These are phyloP conservation scores for Kodamaea sp. DNA, from an alignment of 1,139 yeast genomes.

Conservation along the genomic window DNA sequence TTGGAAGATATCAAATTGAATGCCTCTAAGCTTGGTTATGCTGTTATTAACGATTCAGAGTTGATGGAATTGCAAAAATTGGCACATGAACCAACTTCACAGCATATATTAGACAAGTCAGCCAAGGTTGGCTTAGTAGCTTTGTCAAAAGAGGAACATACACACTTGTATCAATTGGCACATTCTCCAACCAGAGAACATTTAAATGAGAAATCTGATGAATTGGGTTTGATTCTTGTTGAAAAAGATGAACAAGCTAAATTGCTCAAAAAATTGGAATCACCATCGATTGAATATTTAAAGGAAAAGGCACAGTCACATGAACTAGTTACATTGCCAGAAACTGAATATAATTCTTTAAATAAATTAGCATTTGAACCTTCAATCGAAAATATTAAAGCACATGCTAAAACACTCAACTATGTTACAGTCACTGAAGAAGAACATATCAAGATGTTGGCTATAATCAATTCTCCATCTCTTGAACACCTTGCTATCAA, in stretches of 20 bases:
- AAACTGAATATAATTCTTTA: slow-evolving; percentile 5
- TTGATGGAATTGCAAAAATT: slow-evolving; percentile 12
- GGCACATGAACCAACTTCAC: slow-evolving; percentile 17
- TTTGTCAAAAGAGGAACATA: slow-evolving; percentile 6
- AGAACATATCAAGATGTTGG: slow-evolving; percentile 13
- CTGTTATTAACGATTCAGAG: slow-evolving; percentile 14
- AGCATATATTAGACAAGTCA: slow-evolving; percentile 10
- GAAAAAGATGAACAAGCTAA: neutral
- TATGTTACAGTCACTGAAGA: slow-evolving; percentile 18
- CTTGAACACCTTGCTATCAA: slow-evolving; percentile 7
- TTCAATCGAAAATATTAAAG: slow-evolving; percentile 3
- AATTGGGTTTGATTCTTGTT: neutral
- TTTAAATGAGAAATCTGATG: neutral
- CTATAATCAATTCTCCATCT: slow-evolving; percentile 6
- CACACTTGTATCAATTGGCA: slow-evolving; percentile 6
- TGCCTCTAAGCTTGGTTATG: slow-evolving; percentile 2
- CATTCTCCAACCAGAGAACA: slow-evolving; percentile 8
- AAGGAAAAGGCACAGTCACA: slow-evolving; percentile 13
- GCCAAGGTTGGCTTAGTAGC: slow-evolving; percentile 5
- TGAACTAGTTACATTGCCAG: slow-evolving; percentile 5
- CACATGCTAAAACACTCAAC: slow-evolving; percentile 13
- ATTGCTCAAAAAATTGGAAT: slow-evolving; percentile 6
- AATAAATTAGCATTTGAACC: slow-evolving; percentile 7
- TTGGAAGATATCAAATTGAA: slow-evolving; percentile 1
- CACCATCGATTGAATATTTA: slow-evolving; percentile 24